Conservation (phyloP, 139 green algal genomes). For the Marvania coccoides region DNA sequence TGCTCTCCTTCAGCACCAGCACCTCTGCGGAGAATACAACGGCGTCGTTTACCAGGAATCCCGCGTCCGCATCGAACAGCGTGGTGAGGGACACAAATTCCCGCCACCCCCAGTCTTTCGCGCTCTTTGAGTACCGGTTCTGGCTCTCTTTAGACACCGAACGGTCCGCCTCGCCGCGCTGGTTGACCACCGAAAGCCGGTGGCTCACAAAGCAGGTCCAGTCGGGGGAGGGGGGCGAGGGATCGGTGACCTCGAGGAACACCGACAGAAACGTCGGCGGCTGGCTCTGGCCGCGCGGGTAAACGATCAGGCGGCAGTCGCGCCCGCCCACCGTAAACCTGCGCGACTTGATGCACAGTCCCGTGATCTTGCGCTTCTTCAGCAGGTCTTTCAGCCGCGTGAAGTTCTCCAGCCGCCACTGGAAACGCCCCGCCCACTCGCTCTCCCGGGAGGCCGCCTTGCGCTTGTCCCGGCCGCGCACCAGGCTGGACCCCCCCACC, state of each 20-base stretch:
- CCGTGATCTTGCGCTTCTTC: conserved; percentile 77
- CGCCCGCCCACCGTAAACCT: conserved; percentile 51
- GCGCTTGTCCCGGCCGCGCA: conserved; percentile 8
- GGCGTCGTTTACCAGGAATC: conserved; percentile 50
- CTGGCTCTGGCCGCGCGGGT: conserved; percentile 58
- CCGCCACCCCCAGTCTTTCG: conserved; percentile 70
- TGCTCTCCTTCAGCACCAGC: conserved; percentile 51
- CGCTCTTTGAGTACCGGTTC: conserved; percentile 54
- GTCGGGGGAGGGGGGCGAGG: conserved; percentile 14
- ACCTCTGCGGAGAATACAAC: conserved; percentile 60
- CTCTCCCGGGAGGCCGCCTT: conserved; percentile 8
- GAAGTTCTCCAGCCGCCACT: conserved; percentile 70
- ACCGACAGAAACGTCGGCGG: conserved; percentile 57
- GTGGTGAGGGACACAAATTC: conserved; percentile 63
- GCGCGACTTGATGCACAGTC: conserved; percentile 62
- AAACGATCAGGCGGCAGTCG: conserved; percentile 64
- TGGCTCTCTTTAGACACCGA: conserved; percentile 53
- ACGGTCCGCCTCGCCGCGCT: conserved; percentile 23
- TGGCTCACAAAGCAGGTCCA: conserved; percentile 69
- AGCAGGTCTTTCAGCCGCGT: conserved; percentile 68
- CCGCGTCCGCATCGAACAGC: conserved; percentile 61
- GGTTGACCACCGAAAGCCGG: conserved; percentile 57
- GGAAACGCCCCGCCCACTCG: conserved; percentile 50
- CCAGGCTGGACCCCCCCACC: not conserved
- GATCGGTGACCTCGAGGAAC: conserved; percentile 68